Evolutionary conservation across 169 alveolate genomes (phyloP).

Genomic region (Fabrea salina): DNA sequence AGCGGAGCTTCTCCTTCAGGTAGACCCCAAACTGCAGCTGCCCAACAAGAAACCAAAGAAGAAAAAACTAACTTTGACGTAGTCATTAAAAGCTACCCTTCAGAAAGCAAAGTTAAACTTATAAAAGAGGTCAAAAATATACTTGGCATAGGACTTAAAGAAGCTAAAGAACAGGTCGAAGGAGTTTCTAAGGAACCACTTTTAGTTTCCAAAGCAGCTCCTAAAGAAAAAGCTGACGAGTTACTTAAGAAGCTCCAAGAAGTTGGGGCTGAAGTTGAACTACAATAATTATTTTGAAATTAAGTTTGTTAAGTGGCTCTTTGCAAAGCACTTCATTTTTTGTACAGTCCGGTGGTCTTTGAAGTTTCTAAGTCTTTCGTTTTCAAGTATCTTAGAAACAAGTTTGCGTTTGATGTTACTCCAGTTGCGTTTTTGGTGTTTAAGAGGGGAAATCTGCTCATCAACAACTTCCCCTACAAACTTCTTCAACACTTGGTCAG

Average conservation of each 20-base stretch:
- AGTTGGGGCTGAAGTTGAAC: constrained; percentile 42
- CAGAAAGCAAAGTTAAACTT: constrained; percentile 44
- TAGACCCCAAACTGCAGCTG: background rate
- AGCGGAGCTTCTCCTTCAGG: too few relatives aligned
- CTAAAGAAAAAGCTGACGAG: constrained; percentile 47
- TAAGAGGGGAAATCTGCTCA: background rate
- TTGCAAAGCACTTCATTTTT: background rate
- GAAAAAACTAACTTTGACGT: constrained; percentile 49
- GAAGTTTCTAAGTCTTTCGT: background rate
- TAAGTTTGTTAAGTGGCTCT: too few relatives aligned
- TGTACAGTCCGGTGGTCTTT: background rate
- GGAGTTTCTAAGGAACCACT: constrained; percentile 34
- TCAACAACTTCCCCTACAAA: constrained; percentile 1
- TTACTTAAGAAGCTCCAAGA: constrained; percentile 34
- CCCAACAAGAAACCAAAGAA: constrained; percentile 10
- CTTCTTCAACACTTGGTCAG: background rate
- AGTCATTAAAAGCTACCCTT: constrained; percentile 35
- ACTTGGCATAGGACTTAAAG: constrained; percentile 49
- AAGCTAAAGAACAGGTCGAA: constrained; percentile 59
- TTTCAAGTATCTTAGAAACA: background rate
- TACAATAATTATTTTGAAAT: background rate
- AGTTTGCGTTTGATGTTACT: background rate
- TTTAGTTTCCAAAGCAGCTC: constrained; percentile 40
- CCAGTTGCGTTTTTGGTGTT: background rate
- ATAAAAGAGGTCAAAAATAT: constrained; percentile 52